Conservation (phyloP, 306 rosid species). For the Prunus armeniaca region DNA sequence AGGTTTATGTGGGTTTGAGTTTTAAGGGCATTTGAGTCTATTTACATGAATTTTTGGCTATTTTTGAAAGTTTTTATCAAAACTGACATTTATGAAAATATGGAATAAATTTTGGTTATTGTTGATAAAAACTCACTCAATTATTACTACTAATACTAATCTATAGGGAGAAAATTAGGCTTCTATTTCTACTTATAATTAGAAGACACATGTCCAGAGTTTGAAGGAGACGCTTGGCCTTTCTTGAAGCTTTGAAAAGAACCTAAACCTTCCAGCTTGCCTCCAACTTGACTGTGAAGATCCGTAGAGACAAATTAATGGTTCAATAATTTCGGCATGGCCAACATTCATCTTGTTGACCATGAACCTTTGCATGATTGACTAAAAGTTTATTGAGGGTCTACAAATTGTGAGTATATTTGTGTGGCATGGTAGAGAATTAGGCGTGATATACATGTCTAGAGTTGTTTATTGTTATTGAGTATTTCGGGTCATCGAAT, state of each 20-base stretch:
- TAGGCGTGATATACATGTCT: neutral
- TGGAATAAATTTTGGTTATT: too few species aligned
- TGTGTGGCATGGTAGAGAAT: neutral
- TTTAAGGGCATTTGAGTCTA: too few species aligned
- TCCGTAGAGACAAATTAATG: neutral
- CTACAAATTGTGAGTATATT: neutral
- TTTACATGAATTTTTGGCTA: too few species aligned
- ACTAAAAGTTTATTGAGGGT: neutral
- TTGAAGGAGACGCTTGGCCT: neutral
- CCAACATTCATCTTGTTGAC: neutral
- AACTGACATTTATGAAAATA: too few species aligned
- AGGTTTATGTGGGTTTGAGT: too few species aligned
- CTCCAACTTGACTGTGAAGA: neutral
- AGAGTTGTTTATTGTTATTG: neutral
- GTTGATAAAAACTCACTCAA: neutral
- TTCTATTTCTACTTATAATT: neutral
- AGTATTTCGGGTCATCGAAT: neutral
- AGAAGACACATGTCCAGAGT: slow-evolving; percentile 18
- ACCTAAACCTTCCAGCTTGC: slow-evolving; percentile 31
- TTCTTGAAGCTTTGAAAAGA: neutral
- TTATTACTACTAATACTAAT: neutral
- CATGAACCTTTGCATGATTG: neutral
- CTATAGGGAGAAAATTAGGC: neutral
- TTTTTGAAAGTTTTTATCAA: too few species aligned
- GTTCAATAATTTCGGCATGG: slow-evolving; percentile 17